Evolutionary conservation across 345 rosid species (phyloP), one percentile per base, ranked within the genome.

Genomic region (Hevea brasiliensis): DNA sequence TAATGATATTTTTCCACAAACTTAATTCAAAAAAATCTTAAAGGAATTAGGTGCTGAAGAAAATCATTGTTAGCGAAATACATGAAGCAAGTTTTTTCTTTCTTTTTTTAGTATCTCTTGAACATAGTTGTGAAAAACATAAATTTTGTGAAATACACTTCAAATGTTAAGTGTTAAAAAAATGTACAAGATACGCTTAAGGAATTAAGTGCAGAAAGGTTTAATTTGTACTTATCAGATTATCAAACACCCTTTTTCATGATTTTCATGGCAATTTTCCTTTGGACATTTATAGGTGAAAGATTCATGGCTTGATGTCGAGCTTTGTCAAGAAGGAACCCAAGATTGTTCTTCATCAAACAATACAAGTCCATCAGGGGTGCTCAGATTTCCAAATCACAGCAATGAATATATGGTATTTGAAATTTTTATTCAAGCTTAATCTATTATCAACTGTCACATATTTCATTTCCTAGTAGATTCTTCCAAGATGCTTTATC

Each of bases 261-360:
- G 67, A 41, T 18, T 15, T 7, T 26, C 27, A 20, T 32, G 23
- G 21, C 24, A n/a, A 57, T 48, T 18, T 50, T 41, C 59, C 63
- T 61, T 62, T 44, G 51, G 67, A 68, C 27, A 65, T 70, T 76
- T 85, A 72, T 79, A 95, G 99, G 99, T 95, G 48, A 91, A 87
- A 77, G 94, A 91, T 73, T 95, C 99, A 35, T 83, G 96, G 90
- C 93, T 95, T 68, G 89, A 91, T 78, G 98, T 95, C 81, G 89
- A 87, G 75, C 87, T 91, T 72, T 95, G 98, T 86, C 88, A 87
- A 83, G 93, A 75, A 77, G 96, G 92, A 77, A 79, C 79, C 7
- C 62, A 79, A 61, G 89, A 79, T 74, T 95, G 99, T 64, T 77
- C 72, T 57, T 87, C 83, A 24, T 79, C 90, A 47, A 85, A 80